Percentiles rank a stretch among this genome's conserved stretches.
phyloP scores from a whole-genome alignment of 1,284 basidiomycete species.

The Cryptococcus deneoformans region DNA sequence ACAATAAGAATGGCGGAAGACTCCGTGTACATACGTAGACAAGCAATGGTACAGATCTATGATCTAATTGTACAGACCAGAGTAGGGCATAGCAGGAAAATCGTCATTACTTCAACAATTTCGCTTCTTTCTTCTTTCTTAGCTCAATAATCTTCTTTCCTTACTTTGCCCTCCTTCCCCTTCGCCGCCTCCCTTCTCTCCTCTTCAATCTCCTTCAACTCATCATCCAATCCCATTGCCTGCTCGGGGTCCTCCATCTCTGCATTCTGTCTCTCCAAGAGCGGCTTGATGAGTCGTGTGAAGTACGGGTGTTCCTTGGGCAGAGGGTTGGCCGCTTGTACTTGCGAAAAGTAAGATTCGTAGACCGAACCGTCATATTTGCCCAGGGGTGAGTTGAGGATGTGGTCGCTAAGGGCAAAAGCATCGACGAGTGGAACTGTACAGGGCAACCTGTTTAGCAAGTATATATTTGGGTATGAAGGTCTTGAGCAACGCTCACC shows the following conservation, averaged over 20 bases:
- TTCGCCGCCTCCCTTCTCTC: slow-evolving; percentile 18
- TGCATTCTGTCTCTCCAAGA: slow-evolving; percentile 53
- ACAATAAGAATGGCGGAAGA: too few relatives aligned
- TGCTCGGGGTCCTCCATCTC: slow-evolving; percentile 51
- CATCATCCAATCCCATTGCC: slow-evolving; percentile 51
- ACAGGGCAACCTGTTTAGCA: not conserved
- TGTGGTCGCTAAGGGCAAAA: slow-evolving; percentile 57
- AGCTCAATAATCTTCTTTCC: not conserved
- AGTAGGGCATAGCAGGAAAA: too few relatives aligned
- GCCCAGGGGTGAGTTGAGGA: slow-evolving; percentile 59
- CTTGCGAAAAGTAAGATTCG: slow-evolving; percentile 54
- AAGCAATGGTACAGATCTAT: too few relatives aligned
- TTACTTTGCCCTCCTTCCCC: slow-evolving; percentile 1
- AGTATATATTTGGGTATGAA: slow-evolving; percentile 1
- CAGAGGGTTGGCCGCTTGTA: slow-evolving; percentile 45
- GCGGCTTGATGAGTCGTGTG: slow-evolving; percentile 55
- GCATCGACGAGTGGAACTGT: slow-evolving; percentile 55
- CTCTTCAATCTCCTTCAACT: slow-evolving; percentile 35
- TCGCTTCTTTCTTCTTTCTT: not conserved
- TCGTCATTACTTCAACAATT: not conserved
- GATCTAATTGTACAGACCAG: too few relatives aligned
- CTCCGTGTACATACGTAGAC: too few relatives aligned
- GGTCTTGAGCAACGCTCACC: slow-evolving; percentile 23
- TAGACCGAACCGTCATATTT: slow-evolving; percentile 53
- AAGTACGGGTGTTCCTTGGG: slow-evolving; percentile 56